phyloP scores from a whole-genome alignment of 2,329 filamentous ascomycete genomes.

The Parafenestella ontariensis region DNA sequence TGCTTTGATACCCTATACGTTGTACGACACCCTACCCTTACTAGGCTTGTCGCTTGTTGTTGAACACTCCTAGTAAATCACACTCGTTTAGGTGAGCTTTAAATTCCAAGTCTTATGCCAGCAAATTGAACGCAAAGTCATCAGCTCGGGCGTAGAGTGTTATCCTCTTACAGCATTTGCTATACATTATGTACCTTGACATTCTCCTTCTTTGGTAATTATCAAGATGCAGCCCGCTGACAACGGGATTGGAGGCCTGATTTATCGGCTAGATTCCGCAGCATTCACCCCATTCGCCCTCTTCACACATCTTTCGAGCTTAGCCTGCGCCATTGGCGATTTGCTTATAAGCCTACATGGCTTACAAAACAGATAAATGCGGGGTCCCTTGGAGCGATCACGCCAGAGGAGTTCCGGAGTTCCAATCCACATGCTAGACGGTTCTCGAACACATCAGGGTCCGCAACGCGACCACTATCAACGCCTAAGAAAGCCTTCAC shows the following conservation, averaged over 20 bases:
- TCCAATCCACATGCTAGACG: slow-evolving; percentile 4
- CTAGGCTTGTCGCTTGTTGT: slow-evolving; percentile 6
- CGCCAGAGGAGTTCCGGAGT: slow-evolving; percentile 6
- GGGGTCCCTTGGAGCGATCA: slow-evolving; percentile 18
- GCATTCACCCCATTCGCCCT: slow-evolving; percentile 1
- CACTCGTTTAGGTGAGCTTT: slow-evolving; percentile 14
- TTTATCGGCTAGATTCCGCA: not conserved
- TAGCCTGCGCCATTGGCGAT: slow-evolving; percentile 2
- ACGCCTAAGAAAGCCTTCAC: not conserved
- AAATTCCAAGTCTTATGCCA: slow-evolving; percentile 31
- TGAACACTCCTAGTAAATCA: not conserved
- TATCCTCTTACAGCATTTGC: not conserved
- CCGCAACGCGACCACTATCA: not conserved
- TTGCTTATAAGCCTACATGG: slow-evolving; percentile 20
- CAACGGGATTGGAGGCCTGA: slow-evolving; percentile 4
- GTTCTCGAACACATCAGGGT: slow-evolving; percentile 8
- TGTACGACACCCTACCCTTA: slow-evolving; percentile 11
- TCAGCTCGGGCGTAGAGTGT: slow-evolving; percentile 7
- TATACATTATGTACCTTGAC: slow-evolving; percentile 12
- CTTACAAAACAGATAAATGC: slow-evolving; percentile 25
- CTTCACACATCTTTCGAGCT: slow-evolving; percentile 1
- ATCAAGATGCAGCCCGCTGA: slow-evolving; percentile 14
- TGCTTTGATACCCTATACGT: slow-evolving; percentile 23
- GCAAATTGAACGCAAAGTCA: slow-evolving; percentile 26
- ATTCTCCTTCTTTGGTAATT: slow-evolving; percentile 17